Evolutionary conservation across 106 monocot genomes (phyloP).

Genomic region (Amphibolis antarctica): DNA sequence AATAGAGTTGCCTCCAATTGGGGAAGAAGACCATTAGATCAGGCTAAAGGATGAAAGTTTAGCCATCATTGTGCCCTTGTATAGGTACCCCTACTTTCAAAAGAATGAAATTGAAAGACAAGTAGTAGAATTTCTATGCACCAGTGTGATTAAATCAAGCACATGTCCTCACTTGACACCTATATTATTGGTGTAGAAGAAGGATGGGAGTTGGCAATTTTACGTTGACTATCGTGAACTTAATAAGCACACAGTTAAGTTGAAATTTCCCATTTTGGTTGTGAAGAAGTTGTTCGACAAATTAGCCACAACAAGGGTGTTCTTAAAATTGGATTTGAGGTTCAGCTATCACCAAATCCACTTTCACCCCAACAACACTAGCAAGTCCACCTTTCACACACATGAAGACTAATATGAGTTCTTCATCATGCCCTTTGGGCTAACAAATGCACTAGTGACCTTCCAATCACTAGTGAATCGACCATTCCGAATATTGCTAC

Average conservation of each 20-base stretch:
- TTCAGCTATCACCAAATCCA: background rate
- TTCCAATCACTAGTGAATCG: too few relatives aligned
- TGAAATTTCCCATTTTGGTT: background rate
- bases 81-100: background rate
- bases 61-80: background rate
- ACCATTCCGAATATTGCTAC: too few relatives aligned
- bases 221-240: background rate
- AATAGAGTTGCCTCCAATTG: background rate
- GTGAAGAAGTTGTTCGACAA: background rate
- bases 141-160: background rate
- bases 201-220: too few relatives aligned
- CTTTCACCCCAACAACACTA: background rate
- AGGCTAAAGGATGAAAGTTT: background rate
- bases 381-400: background rate
- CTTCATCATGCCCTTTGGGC: too few relatives aligned
- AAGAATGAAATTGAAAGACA: background rate
- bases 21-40: background rate
- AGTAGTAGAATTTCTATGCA: background rate
- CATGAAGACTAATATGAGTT: too few relatives aligned
- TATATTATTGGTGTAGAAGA: background rate
- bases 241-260: background rate
- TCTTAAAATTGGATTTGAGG: constrained; percentile 1
- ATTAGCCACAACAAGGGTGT: background rate
- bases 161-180: background rate
- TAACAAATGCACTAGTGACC: too few relatives aligned